Conservation (phyloP, 306 rosid species). For the Corylus heterophylla region DNA sequence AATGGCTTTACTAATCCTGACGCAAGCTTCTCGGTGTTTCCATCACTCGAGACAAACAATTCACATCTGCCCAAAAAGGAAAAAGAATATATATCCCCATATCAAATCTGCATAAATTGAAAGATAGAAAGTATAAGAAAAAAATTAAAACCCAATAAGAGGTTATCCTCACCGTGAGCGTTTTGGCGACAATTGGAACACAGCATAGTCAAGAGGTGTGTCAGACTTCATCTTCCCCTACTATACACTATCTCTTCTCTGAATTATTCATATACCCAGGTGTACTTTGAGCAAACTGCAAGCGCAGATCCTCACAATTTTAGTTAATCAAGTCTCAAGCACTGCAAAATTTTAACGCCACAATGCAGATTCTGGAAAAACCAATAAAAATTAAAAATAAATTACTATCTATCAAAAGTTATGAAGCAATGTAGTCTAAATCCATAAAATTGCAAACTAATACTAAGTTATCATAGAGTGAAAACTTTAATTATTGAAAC, state of each 20-base stretch:
- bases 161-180: slow-evolving; percentile 63
- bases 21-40: slow-evolving; percentile 80
- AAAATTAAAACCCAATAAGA: slow-evolving; percentile 21
- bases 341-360: slow-evolving; percentile 24
- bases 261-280: slow-evolving; percentile 45
- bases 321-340: slow-evolving; percentile 20
- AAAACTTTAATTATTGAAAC: slow-evolving; percentile 8
- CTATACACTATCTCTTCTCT: slow-evolving; percentile 32
- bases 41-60: slow-evolving; percentile 70
- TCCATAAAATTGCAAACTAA: slow-evolving; percentile 10
- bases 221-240: slow-evolving; percentile 82
- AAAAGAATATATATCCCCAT: slow-evolving; percentile 9
- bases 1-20: slow-evolving; percentile 90
- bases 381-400: not conserved
- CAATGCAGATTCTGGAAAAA: slow-evolving; percentile 36
- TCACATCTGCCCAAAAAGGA: slow-evolving; percentile 68
- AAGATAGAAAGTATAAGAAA: slow-evolving; percentile 6
- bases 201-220: slow-evolving; percentile 85
- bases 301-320: slow-evolving; percentile 22
- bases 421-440: slow-evolving; percentile 7
- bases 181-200: slow-evolving; percentile 85
- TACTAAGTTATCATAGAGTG: not conserved
- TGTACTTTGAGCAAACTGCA: slow-evolving; percentile 20
- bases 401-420: slow-evolving; percentile 17
- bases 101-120: slow-evolving; percentile 12